phyloP scores from a whole-genome alignment of 306 rosid species.

The Quercus engelmannii region DNA sequence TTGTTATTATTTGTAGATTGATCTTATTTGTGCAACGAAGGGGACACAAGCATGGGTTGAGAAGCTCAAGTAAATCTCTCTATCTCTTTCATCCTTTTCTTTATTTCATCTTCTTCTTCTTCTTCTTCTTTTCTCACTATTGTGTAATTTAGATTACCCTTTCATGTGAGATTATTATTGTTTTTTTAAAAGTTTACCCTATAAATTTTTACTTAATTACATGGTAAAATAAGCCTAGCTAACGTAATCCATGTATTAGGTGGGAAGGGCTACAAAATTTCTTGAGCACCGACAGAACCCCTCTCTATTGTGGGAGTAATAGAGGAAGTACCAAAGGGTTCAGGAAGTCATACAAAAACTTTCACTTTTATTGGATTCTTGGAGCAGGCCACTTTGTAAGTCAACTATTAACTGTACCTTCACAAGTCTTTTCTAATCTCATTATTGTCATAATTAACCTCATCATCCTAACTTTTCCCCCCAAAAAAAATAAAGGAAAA shows the following conservation, averaged over 20 bases:
- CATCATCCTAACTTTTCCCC: not conserved
- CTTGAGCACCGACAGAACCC: slow-evolving; percentile 47
- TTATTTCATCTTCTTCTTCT: no score
- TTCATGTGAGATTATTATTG: no score
- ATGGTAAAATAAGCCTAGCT: not conserved
- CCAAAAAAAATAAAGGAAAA: no score
- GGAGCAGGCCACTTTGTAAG: slow-evolving; percentile 98
- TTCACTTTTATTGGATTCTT: slow-evolving; percentile 91
- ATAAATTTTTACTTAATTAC: no score
- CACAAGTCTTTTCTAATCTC: not conserved
- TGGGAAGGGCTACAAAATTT: slow-evolving; percentile 73
- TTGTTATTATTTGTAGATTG: slow-evolving; percentile 47
- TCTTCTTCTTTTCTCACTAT: not conserved
- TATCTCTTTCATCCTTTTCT: not conserved
- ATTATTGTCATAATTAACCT: no score
- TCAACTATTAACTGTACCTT: slow-evolving; percentile 3
- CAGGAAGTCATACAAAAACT: slow-evolving; percentile 57
- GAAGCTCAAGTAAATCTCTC: slow-evolving; percentile 59
- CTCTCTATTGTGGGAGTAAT: slow-evolving; percentile 52
- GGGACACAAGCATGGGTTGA: slow-evolving; percentile 86
- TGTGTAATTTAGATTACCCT: no score
- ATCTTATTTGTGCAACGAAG: slow-evolving; percentile 83
- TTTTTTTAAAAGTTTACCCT: no score
- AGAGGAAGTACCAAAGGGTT: slow-evolving; percentile 52
- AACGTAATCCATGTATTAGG: slow-evolving; percentile 20